These are phyloP conservation scores for Tricholoma bakamatsutake DNA, from an alignment of 768 basidiomycete species.

Conservation along the genomic window DNA sequence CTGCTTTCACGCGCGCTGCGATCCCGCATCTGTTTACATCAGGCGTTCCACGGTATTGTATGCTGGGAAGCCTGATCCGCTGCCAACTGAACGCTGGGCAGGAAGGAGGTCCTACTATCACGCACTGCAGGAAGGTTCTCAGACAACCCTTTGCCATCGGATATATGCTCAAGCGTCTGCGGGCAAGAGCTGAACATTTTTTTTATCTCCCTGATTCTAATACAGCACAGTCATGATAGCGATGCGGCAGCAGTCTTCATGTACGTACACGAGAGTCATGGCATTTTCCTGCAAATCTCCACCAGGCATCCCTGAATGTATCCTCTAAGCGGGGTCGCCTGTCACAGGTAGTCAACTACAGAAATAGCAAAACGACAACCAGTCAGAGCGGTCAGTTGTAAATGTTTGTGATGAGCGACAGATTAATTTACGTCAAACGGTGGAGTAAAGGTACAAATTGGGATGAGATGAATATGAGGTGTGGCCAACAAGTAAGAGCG, in stretches of 20 bases:
- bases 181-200: background rate
- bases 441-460: background rate
- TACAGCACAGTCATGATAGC: no score
- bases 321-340: no score
- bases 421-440: no score
- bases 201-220: background rate
- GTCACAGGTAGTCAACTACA: background rate
- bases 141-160: background rate
- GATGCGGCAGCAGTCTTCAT: no score
- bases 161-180: background rate
- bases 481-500: background rate
- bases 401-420: no score
- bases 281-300: no score
- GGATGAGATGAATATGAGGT: background rate
- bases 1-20: background rate
- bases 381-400: no score
- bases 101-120: background rate
- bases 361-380: background rate
- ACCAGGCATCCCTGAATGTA: background rate
- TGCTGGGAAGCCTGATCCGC: background rate
- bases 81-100: background rate
- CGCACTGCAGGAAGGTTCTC: background rate
- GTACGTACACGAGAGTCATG: no score
- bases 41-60: background rate
- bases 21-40: no score